Percentiles rank a stretch among this genome's conserved stretches.
Evolutionary conservation across 2,329 filamentous ascomycete genomes (phyloP).

Genomic region (Fusarium chuoi): DNA sequence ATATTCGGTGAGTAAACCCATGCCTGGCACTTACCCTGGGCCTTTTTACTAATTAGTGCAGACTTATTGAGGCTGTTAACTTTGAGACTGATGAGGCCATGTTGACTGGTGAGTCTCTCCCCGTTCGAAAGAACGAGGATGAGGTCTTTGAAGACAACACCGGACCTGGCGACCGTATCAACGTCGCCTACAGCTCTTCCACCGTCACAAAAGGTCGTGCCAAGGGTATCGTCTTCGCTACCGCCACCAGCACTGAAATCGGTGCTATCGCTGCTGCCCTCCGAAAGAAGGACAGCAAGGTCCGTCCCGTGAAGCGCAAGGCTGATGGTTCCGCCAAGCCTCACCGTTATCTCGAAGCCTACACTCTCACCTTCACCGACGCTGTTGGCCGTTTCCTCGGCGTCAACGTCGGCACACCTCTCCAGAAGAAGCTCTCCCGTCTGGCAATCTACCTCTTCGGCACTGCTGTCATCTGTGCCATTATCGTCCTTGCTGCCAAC

Average conservation of each 20-base stretch:
- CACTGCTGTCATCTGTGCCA: constrained; percentile 73
- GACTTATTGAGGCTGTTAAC: constrained; percentile 68
- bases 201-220: constrained; percentile 71
- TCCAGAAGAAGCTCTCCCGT: constrained; percentile 75
- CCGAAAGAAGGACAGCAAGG: constrained; percentile 60
- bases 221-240: constrained; percentile 69
- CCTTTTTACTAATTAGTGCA: constrained; percentile 61
- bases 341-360: constrained; percentile 61
- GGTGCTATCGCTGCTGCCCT: constrained; percentile 67
- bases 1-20: constrained; percentile 63
- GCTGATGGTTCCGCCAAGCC: constrained; percentile 63
- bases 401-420: constrained; percentile 74
- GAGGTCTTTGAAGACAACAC: constrained; percentile 54
- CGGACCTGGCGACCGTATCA: constrained; percentile 65
- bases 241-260: constrained; percentile 71
- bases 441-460: constrained; percentile 74
- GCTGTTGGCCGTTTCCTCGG: constrained; percentile 72
- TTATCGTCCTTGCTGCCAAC: constrained; percentile 75
- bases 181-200: constrained; percentile 71
- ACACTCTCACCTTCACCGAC: constrained; percentile 63
- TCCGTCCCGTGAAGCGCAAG: constrained; percentile 62
- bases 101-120: constrained; percentile 71
- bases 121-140: constrained; percentile 64
- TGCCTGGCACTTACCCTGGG: constrained; percentile 35
- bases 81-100: constrained; percentile 74